phyloP scores from a whole-genome alignment of 2,329 filamentous ascomycete species.

The Colletotrichum horii region DNA sequence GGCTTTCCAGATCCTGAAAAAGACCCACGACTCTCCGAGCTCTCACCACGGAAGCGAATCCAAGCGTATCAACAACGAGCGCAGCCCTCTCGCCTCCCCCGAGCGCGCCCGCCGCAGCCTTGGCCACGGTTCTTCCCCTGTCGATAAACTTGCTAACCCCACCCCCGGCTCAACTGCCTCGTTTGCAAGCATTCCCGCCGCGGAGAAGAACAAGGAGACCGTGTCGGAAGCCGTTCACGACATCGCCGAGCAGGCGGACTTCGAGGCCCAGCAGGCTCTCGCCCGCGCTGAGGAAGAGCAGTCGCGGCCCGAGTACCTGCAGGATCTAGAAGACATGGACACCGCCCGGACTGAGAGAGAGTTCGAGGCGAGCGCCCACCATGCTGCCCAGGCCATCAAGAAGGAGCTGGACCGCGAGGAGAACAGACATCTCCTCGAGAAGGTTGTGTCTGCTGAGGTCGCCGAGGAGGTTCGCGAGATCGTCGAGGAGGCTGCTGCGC shows the following conservation, averaged over 20 bases:
- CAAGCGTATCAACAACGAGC: conserved; percentile 44
- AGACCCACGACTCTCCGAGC: conserved; percentile 42
- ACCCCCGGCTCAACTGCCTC: conserved; percentile 23
- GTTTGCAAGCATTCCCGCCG: conserved; percentile 20
- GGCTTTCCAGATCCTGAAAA: conserved; percentile 57
- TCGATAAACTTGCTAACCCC: conserved; percentile 20
- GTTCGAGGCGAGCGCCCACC: conserved; percentile 54
- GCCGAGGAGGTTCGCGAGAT: conserved; percentile 54
- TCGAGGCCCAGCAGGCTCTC: conserved; percentile 69
- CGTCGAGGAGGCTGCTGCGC: conserved; percentile 61
- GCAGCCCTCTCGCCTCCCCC: conserved; percentile 50
- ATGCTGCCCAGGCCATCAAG: conserved; percentile 54
- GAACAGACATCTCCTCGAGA: conserved; percentile 58
- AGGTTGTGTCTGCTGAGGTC: conserved; percentile 53
- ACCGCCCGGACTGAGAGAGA: conserved; percentile 58
- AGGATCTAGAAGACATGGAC: conserved; percentile 55
- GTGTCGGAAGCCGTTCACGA: conserved; percentile 74
- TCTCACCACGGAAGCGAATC: conserved; percentile 45
- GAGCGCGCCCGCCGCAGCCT: conserved; percentile 43
- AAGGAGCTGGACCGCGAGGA: conserved; percentile 60
- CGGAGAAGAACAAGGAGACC: conserved; percentile 59
- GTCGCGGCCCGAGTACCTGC: conserved; percentile 57
- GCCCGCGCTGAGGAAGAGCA: conserved; percentile 66
- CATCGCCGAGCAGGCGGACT: conserved; percentile 59
- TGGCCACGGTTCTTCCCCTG: conserved; percentile 36